Evolutionary conservation across 306 rosid species (phyloP).

Genomic region (Malus asiatica): DNA sequence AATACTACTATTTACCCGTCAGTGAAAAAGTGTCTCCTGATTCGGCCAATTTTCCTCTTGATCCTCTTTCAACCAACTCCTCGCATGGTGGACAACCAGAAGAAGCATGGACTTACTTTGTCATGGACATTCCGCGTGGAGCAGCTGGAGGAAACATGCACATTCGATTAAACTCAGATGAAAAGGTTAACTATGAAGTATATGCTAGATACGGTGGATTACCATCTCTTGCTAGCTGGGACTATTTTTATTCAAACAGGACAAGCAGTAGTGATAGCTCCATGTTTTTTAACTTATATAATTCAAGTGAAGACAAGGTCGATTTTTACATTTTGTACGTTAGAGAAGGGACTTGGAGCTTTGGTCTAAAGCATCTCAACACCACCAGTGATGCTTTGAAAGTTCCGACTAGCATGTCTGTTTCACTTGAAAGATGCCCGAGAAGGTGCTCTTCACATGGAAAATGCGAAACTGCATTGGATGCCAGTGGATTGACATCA

Average conservation of each 20-base stretch:
- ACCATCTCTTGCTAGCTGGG: constrained; percentile 72
- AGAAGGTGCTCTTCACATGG: constrained; percentile 78
- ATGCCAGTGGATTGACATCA: constrained; percentile 74
- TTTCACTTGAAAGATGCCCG: constrained; percentile 92
- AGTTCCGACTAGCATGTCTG: constrained; percentile 60
- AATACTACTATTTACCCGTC: constrained; percentile 76
- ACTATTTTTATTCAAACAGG: constrained; percentile 76
- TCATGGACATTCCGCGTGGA: constrained; percentile 73
- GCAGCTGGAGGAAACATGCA: constrained; percentile 88
- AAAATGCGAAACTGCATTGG: constrained; percentile 53
- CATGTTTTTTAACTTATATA: constrained; percentile 60
- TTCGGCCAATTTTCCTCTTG: constrained; percentile 70
- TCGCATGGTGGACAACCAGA: constrained; percentile 32
- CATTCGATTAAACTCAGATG: constrained; percentile 46
- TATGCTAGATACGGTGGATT: constrained; percentile 89
- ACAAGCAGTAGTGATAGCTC: constrained; percentile 66
- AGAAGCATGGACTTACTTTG: constrained; percentile 67
- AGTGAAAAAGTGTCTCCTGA: constrained; percentile 36
- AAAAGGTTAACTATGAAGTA: constrained; percentile 50
- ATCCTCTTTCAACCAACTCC: constrained; percentile 53
- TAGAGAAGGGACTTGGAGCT: constrained; percentile 92
- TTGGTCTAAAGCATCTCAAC: constrained; percentile 60
- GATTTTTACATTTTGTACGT: constrained; percentile 74
- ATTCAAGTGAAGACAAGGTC: constrained; percentile 53
- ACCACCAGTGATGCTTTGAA: constrained; percentile 26